Percentiles rank a stretch among this genome's conserved stretches.
phyloP scores from a whole-genome alignment of 1,139 yeast species.

The Sugiyamaella neomexicana region DNA sequence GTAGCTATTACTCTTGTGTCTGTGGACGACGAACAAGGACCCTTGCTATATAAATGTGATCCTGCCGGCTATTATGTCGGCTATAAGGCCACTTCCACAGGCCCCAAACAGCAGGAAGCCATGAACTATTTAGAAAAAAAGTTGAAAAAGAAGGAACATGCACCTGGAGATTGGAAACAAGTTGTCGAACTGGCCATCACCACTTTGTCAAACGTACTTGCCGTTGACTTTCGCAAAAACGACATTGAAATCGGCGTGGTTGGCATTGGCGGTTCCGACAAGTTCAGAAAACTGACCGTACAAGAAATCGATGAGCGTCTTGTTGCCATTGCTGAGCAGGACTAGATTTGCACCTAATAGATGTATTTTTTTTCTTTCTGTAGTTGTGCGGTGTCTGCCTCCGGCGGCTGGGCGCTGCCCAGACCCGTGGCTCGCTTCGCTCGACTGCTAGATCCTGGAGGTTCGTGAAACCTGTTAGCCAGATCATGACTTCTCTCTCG shows the following conservation, averaged over 20 bases:
- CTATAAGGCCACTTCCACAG: constrained; percentile 90
- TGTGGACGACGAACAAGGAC: constrained; percentile 86
- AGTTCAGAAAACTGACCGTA: constrained; percentile 66
- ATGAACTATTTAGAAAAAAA: constrained; percentile 88
- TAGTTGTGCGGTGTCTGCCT: not conserved
- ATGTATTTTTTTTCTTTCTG: not conserved
- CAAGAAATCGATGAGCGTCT: constrained; percentile 94
- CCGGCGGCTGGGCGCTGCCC: constrained; percentile 16
- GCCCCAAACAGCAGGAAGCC: constrained; percentile 97
- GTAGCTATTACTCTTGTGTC: constrained; percentile 88
- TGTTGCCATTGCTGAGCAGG: constrained; percentile 94
- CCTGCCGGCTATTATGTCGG: constrained; percentile 97
- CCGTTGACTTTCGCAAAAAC: constrained; percentile 89
- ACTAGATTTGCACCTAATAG: constrained; percentile 45
- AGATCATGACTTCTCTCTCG: too few species aligned
- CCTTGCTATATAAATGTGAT: constrained; percentile 89
- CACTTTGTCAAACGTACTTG: constrained; percentile 79
- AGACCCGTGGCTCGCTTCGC: constrained; percentile 1
- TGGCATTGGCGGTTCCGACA: constrained; percentile 45
- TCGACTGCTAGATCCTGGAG: not conserved
- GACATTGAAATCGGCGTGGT: constrained; percentile 95
- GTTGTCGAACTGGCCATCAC: constrained; percentile 89
- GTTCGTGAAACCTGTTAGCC: too few species aligned
- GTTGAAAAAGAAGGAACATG: constrained; percentile 70
- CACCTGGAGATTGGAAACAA: constrained; percentile 83